Percentiles rank a stretch among this genome's conserved stretches.
These are phyloP conservation scores for Vicia faba DNA, from an alignment of 306 rosid species.

Conservation along the genomic window DNA sequence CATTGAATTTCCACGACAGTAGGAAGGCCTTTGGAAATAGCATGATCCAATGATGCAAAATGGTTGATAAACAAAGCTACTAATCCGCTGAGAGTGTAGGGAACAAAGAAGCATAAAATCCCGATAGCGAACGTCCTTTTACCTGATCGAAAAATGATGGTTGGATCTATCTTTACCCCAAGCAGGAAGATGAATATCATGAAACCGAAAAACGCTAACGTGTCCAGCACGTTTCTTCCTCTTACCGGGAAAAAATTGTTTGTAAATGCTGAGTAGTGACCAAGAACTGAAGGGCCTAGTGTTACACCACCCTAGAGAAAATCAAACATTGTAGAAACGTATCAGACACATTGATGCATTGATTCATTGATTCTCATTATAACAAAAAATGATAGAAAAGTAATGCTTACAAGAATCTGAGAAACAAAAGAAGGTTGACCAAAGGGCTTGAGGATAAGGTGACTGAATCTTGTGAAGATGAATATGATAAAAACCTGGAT, in stretches of 20 bases:
- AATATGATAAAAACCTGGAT: slow-evolving; percentile 59
- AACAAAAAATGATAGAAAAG: neutral
- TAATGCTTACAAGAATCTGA: slow-evolving; percentile 56
- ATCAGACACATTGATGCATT: slow-evolving; percentile 10
- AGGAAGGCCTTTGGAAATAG: slow-evolving; percentile 37
- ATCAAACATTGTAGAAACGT: slow-evolving; percentile 29
- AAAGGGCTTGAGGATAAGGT: slow-evolving; percentile 55
- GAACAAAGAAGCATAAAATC: slow-evolving; percentile 46
- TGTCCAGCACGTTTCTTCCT: slow-evolving; percentile 53
- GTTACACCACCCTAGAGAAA: slow-evolving; percentile 59
- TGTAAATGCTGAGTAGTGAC: slow-evolving; percentile 43
- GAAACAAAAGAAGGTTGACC: slow-evolving; percentile 63
- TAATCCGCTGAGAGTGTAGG: slow-evolving; percentile 40
- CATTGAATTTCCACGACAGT: slow-evolving; percentile 44
- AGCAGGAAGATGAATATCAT: slow-evolving; percentile 52
- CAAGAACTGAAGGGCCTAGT: slow-evolving; percentile 72
- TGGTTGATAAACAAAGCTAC: slow-evolving; percentile 24
- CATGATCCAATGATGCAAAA: slow-evolving; percentile 43
- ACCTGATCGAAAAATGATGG: slow-evolving; percentile 42
- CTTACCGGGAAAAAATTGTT: slow-evolving; percentile 51
- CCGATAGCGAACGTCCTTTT: slow-evolving; percentile 49
- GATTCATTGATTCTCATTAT: neutral
- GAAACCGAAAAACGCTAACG: slow-evolving; percentile 54
- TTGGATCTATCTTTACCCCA: slow-evolving; percentile 64
- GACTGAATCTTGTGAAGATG: slow-evolving; percentile 41